Evolutionary conservation across 129 eudicot species (phyloP), one percentile per base, ranked within the genome.

Genomic region (carrot (Daucus carota)): DNA sequence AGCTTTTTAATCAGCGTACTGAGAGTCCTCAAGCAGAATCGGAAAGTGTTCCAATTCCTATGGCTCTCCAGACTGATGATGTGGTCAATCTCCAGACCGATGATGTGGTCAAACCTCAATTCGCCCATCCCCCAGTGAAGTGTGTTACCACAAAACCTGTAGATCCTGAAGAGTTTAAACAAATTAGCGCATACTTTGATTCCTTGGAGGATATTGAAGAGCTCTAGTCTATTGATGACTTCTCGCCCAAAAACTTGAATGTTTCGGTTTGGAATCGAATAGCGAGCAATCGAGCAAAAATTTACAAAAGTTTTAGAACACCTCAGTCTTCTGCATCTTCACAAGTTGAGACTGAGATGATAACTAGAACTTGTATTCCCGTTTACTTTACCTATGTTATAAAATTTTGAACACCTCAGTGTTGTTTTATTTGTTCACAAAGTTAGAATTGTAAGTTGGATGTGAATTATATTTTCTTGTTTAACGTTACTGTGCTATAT

Each of bases 171-270:
- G 85, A 79, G 74, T 70, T 88, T 38, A 47, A 31, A 74, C 75
- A 73, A 65, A 82, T 90, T 24, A 80, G 85, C 82, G 79, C 84
- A 17, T 85, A 83, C n/a, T 90, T 90, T 82, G 81, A 80, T 70
- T 81, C 91, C 52, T 73, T 85, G 22, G 87, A 90, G 82, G 90
- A 85, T 77, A 85, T 90, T 32, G 87, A 90, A 72, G 81, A 82
- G 59, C 86, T 93, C 17, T 92, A 79, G 66, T 20, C 54, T 73
- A n/a, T n/a, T n/a, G 48, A 69, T 73, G 6, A 52, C 14, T 54
- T 22, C 41, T n/a, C 32, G 12, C 50, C 46, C 36, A 20, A 62
- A 43, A 38, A 22, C 32, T 12, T n/a, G 24, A 1, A 11, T 40
- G 74, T 41, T 70, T 41, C 14, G 41, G n/a, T 28, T n/a, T 41